Evolutionary conservation across 441 rosid species (phyloP), one percentile per base, ranked within the genome.

Genomic region (Erodium trifolium): DNA sequence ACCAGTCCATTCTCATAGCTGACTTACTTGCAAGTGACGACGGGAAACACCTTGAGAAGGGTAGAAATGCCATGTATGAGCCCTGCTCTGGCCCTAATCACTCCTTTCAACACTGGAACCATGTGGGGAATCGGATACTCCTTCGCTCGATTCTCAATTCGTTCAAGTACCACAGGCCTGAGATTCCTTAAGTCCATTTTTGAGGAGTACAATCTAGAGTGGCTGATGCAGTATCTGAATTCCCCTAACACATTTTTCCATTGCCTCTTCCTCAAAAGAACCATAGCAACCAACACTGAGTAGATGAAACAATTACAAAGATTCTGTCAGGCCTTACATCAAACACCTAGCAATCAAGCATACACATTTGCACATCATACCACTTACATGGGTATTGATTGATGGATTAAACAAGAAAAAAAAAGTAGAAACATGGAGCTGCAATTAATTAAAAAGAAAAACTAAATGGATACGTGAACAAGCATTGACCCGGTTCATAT

Each of bases 21-120:
- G 27, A 76, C 89, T 81, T 78, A 93, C 98, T 86, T 89, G 93
- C 98, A 93, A 5, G 89, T 80, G 63, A 82, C 67, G 31, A 85
- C 76, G 1, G 93, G 93, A 62, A 89, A 60, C 11, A 74, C 62
- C 76, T 83, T 78, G 60, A 87, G 82, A 57, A 91, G 94, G 0
- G 73, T 71, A 1, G 88, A 79, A 60, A 93, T 80, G 3, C 92
- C 90, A 70, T 75, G 84, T 66, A 80, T 65, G 53, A 91, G 87
- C 41, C 76, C 29, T 68, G 64, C 63, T 81, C 96, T 83, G 53
- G 86, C 82, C 18, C 65, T 53, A 49, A 91, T 87, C 35, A 91
- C 87, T 59, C 88, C 88, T 55, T 72, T 59, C 1, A 97, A 93
- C 12, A 89, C 81, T 0, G 93, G 95, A 70, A 87, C 79, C 85